Percentiles rank a stretch among this genome's conserved stretches.
Evolutionary conservation across 805 yeast species (phyloP).

Genomic region (Priceomyces castillae): DNA sequence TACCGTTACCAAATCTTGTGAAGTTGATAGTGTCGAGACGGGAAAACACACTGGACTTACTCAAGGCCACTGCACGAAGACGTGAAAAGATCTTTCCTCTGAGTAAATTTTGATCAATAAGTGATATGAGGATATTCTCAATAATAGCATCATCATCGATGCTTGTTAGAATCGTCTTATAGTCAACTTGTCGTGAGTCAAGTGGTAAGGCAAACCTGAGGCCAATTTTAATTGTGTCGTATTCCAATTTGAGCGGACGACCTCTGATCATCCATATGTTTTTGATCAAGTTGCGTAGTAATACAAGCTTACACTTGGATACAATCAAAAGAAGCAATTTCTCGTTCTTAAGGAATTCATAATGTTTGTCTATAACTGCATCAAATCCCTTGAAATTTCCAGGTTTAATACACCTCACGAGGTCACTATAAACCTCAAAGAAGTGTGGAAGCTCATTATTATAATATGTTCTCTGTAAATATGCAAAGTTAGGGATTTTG

Average conservation of each 20-base stretch:
- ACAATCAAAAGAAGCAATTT: slow-evolving; percentile 43
- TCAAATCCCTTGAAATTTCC: slow-evolving; percentile 44
- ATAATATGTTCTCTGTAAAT: slow-evolving; percentile 12
- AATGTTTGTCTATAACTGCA: slow-evolving; percentile 25
- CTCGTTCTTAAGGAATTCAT: slow-evolving; percentile 35
- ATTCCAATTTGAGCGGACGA: slow-evolving; percentile 26
- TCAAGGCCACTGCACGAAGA: slow-evolving; percentile 37
- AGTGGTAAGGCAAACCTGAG: slow-evolving; percentile 10
- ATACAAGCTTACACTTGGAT: slow-evolving; percentile 43
- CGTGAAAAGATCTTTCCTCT: slow-evolving; percentile 51
- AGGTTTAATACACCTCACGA: slow-evolving; percentile 34
- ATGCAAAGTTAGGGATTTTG: slow-evolving; percentile 40
- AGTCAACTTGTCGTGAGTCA: background rate
- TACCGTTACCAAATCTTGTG: slow-evolving; percentile 23
- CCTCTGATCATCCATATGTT: slow-evolving; percentile 28
- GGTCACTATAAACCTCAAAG: slow-evolving; percentile 32
- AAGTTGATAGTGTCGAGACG: slow-evolving; percentile 22
- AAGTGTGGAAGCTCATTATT: slow-evolving; percentile 11
- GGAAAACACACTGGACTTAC: slow-evolving; percentile 46
- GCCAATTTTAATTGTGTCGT: slow-evolving; percentile 24
- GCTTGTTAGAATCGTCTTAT: slow-evolving; percentile 5
- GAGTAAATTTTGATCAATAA: slow-evolving; percentile 53
- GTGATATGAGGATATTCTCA: slow-evolving; percentile 48
- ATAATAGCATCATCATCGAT: slow-evolving; percentile 37
- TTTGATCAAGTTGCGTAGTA: slow-evolving; percentile 45